Base-by-base conservation (phyloP, 2,329 filamentous ascomycete genomes). In the Alternaria sp. region DNA sequence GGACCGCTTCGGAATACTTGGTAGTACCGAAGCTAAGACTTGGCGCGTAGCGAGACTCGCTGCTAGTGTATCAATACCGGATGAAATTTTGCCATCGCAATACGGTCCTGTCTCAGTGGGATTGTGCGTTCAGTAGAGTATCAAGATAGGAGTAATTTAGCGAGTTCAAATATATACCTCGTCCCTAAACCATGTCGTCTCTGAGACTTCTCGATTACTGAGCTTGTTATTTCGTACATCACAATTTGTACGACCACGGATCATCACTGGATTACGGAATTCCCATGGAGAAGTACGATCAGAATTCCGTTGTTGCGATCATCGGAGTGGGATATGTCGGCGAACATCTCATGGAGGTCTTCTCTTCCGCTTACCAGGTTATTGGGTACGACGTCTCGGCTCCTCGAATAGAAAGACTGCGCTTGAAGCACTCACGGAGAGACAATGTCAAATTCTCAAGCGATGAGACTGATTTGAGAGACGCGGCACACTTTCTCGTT, bases 251-350 rank as follows among this genome's bases (percentile, higher is more conserved):
- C 36, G 1, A 40, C 36, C 36, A 17, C 15, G 15, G 15, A 40
- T 17, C 3, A 17, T 40, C 36, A 40, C 36, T 4, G 36, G 8
- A 40, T 40, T 11, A 17, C 36, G 5, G 2, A 3, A 40, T 17
- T 28, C 25, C 15, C 23, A 50, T 26, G 30, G 30, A 40, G 9
- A n/a, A 57, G 12, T 15, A 12, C 23, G 32, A 45, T 36, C 9
- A 50, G 15, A 1, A 15, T 9, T n/a, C 23, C 17, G 32, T 28
- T n/a, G 26, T 57, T 15, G 84, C 83, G 55, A 79, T 86, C 30
- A 83, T 87, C 25, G 85, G 85, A 4, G 83, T 86, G 15, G 85
- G 85, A 44, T 87, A 86, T 68, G 84, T 87, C 5, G 85, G 85
- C 8, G 79, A 81, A 58, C 83, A 86, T 61, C 82, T 87, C 12